Evolutionary conservation across 75 land plant genomes (phyloP).

Genomic region (Azolla pinnata): DNA sequence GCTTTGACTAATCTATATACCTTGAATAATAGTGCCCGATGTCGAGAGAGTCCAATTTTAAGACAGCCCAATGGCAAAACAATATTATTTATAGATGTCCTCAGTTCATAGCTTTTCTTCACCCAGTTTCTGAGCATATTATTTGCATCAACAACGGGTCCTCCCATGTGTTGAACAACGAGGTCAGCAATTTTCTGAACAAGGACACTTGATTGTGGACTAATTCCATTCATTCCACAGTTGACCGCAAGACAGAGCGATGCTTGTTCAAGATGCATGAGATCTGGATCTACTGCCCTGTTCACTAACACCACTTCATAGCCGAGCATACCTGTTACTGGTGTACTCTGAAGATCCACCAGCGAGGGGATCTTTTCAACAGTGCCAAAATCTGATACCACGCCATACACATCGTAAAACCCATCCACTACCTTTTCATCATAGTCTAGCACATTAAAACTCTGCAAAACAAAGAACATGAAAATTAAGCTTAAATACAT

Average conservation of each 20-base stretch:
- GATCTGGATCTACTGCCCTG: constrained; percentile 39
- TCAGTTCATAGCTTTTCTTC: constrained; percentile 31
- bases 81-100: constrained; percentile 30
- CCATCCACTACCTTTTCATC: constrained; percentile 72
- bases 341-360: constrained; percentile 51
- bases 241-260: constrained; percentile 26
- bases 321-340: constrained; percentile 29
- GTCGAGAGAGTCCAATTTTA: constrained; percentile 67
- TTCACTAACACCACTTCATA: constrained; percentile 69
- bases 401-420: constrained; percentile 75
- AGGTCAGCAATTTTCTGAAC: constrained; percentile 63
- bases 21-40: constrained; percentile 83
- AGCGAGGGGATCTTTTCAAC: constrained; percentile 57
- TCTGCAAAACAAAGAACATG: no score
- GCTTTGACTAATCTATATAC: no score
- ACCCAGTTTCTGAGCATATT: constrained; percentile 56
- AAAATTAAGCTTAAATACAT: no score
- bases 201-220: constrained; percentile 34
- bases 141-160: constrained; percentile 61
- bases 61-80: constrained; percentile 69
- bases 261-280: constrained; percentile 45
- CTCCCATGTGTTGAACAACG: constrained; percentile 72
- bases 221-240: constrained; percentile 12
- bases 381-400: constrained; percentile 21
- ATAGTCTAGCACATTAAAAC: constrained; percentile 55